These are phyloP conservation scores for Betula pendula DNA, from an alignment of 306 rosid species.

Conservation along the genomic window DNA sequence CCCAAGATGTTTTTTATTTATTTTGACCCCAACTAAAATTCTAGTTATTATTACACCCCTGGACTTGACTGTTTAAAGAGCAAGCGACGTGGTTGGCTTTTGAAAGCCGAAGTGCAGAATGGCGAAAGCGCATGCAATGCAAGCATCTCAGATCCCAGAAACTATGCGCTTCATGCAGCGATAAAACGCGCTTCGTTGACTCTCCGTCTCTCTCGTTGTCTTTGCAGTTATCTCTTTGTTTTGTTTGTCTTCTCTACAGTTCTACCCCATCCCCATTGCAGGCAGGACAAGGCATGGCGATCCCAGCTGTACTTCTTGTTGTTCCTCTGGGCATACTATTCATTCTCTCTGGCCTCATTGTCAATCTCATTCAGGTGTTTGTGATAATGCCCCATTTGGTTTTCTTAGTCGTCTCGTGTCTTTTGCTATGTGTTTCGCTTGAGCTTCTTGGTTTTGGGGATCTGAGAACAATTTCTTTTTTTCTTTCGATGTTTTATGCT, in stretches of 20 bases:
- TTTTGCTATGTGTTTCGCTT: background rate
- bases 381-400: background rate
- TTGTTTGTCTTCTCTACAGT: background rate
- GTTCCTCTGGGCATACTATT: constrained; percentile 71
- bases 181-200: constrained; percentile 7
- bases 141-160: background rate
- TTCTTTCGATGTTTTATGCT: background rate
- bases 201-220: constrained; percentile 5
- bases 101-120: no score
- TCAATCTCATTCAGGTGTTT: constrained; percentile 69
- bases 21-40: no score
- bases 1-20: no score
- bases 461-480: background rate
- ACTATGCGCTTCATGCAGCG: constrained; percentile 19
- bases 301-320: constrained; percentile 65
- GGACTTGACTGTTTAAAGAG: background rate
- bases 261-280: constrained; percentile 15
- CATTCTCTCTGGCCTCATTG: constrained; percentile 74
- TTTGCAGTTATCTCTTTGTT: background rate
- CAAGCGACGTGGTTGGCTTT: background rate
- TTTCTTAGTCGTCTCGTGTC: background rate
- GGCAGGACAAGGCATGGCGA: constrained; percentile 48
- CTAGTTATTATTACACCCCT: no score
- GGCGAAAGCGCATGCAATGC: background rate
- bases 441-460: background rate